Evolutionary conservation across 805 yeast genomes (phyloP).

Genomic region (Candida broadrunensis): DNA sequence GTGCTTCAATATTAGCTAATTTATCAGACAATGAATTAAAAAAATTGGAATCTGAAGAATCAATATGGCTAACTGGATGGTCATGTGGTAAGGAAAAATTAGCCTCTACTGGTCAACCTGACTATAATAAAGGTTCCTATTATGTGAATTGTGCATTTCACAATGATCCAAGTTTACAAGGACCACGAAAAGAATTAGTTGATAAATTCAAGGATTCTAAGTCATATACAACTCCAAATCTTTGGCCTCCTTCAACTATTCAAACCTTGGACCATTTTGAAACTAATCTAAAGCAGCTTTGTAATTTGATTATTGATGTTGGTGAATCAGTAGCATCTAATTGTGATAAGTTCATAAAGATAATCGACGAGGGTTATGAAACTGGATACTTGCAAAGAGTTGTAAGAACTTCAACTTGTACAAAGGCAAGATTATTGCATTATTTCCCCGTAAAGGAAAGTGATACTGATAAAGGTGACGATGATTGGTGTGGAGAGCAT

Average conservation of each 20-base stretch:
- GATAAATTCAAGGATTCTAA: constrained; percentile 29
- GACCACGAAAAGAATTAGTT: constrained; percentile 37
- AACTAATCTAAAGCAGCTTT: constrained; percentile 32
- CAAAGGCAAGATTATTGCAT: constrained; percentile 58
- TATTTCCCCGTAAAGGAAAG: constrained; percentile 38
- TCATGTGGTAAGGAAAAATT: constrained; percentile 55
- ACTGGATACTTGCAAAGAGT: constrained; percentile 40
- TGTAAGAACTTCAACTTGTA: constrained; percentile 47
- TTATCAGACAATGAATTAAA: constrained; percentile 31
- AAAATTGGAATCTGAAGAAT: constrained; percentile 45
- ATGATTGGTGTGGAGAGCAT: constrained; percentile 63
- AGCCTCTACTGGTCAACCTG: constrained; percentile 40
- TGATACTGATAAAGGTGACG: constrained; percentile 11
- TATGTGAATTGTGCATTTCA: constrained; percentile 59
- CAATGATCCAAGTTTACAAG: constrained; percentile 40
- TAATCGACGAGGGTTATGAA: constrained; percentile 24
- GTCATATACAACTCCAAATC: constrained; percentile 48
- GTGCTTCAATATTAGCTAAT: constrained; percentile 41
- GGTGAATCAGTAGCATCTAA: constrained; percentile 51
- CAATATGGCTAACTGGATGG: constrained; percentile 59
- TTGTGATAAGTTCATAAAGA: constrained; percentile 45
- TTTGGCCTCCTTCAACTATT: constrained; percentile 43
- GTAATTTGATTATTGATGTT: constrained; percentile 45
- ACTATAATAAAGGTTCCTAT: constrained; percentile 52
- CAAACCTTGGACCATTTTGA: constrained; percentile 31